These are phyloP conservation scores for Arachis hypogaea DNA, from an alignment of 306 rosid genomes.

Conservation along the genomic window DNA sequence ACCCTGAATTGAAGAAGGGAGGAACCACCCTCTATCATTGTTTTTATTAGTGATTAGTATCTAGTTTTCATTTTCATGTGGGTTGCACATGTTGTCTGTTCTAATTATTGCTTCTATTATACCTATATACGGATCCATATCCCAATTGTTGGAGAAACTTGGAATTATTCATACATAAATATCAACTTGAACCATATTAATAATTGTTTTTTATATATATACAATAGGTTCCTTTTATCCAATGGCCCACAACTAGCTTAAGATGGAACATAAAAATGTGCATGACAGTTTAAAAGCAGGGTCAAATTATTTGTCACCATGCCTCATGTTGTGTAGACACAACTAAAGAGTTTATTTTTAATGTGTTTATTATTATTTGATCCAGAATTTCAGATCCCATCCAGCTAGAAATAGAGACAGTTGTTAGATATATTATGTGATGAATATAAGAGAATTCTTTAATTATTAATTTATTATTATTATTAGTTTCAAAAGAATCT, in stretches of 20 bases:
- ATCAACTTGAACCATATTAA: not conserved
- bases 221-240: not conserved
- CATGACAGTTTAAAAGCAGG: not conserved
- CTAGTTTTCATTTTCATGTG: slow-evolving; percentile 28
- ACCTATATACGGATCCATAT: not conserved
- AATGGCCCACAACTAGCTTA: slow-evolving; percentile 20
- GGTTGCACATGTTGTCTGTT: slow-evolving; percentile 39
- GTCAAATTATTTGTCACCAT: not conserved
- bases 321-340: not conserved
- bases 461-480: no score
- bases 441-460: not conserved
- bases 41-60: slow-evolving; percentile 6
- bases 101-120: slow-evolving; percentile 26
- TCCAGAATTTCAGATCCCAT: not conserved
- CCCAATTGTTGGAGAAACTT: slow-evolving; percentile 20
- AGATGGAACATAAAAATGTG: not conserved
- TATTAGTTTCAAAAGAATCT: no score
- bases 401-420: not conserved
- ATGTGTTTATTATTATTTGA: not conserved
- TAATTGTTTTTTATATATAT: not conserved
- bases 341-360: not conserved
- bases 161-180: not conserved
- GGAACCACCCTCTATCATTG: not conserved
- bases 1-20: not conserved
- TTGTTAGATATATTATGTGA: not conserved